Percentiles rank a stretch among this genome's conserved stretches.
Evolutionary conservation across 805 yeast species (phyloP).

Genomic region (Yarrowia sp.): DNA sequence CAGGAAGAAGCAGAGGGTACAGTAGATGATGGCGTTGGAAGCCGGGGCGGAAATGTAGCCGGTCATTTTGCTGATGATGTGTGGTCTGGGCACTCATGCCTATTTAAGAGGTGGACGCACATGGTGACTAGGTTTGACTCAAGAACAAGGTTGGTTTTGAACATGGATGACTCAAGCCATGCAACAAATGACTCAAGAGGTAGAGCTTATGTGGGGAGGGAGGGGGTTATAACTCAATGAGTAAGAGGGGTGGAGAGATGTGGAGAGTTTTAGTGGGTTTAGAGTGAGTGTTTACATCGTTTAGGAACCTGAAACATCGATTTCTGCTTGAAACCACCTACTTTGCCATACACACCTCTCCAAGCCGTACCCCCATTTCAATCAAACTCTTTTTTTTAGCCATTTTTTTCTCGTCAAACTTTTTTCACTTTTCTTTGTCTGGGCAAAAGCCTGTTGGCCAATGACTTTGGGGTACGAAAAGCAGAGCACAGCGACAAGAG

Average conservation of each 20-base stretch:
- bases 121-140: slow-evolving; percentile 13
- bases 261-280: neutral
- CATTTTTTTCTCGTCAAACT: neutral
- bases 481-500: no score
- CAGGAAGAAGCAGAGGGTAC: slow-evolving; percentile 56
- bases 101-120: neutral
- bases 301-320: no score
- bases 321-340: no score
- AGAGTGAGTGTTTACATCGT: neutral
- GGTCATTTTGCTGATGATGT: neutral
- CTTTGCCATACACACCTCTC: no score
- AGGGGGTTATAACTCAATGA: no score
- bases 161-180: slow-evolving; percentile 7
- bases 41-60: slow-evolving; percentile 46
- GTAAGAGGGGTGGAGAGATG: neutral
- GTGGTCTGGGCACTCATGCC: neutral
- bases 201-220: neutral
- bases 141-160: slow-evolving; percentile 9
- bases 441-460: neutral
- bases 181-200: slow-evolving; percentile 13
- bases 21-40: slow-evolving; percentile 62
- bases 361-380: neutral
- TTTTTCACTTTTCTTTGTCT: neutral
- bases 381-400: slow-evolving; percentile 10
- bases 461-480: neutral